phyloP scores from a whole-genome alignment of 2,329 filamentous ascomycete genomes.

The Fusarium miscanthi region DNA sequence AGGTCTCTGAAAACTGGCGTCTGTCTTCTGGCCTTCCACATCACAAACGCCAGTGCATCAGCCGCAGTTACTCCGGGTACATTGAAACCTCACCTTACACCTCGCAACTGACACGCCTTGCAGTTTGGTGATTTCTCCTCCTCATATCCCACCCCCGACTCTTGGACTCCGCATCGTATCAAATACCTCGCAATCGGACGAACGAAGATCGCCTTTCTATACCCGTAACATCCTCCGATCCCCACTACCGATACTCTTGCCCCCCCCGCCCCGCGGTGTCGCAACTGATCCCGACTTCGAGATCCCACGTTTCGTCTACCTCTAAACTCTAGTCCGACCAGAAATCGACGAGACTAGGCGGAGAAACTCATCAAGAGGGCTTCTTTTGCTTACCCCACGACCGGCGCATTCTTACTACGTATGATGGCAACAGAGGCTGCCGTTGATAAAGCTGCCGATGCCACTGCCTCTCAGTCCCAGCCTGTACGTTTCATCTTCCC shows the following conservation, averaged over 20 bases:
- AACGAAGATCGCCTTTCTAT: slow-evolving; percentile 26
- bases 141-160: slow-evolving; percentile 27
- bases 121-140: slow-evolving; percentile 29
- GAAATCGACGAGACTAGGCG: slow-evolving; percentile 33
- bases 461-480: slow-evolving; percentile 60
- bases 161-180: slow-evolving; percentile 20
- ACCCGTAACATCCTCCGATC: slow-evolving; percentile 11
- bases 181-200: slow-evolving; percentile 11
- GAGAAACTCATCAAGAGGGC: slow-evolving; percentile 41
- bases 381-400: slow-evolving; percentile 45
- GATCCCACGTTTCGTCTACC: slow-evolving; percentile 20
- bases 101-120: slow-evolving; percentile 37
- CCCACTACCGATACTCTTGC: slow-evolving; percentile 22
- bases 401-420: slow-evolving; percentile 60
- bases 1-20: slow-evolving; percentile 24
- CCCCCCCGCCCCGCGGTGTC: slow-evolving; percentile 40
- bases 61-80: slow-evolving; percentile 46
- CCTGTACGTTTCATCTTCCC: slow-evolving; percentile 53
- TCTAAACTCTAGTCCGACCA: slow-evolving; percentile 32
- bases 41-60: slow-evolving; percentile 41
- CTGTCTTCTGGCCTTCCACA: slow-evolving; percentile 40
- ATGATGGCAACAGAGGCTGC: slow-evolving; percentile 74
- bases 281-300: slow-evolving; percentile 30
- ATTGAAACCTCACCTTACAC: slow-evolving; percentile 42
- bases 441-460: slow-evolving; percentile 64